phyloP scores from a whole-genome alignment of 1,139 yeast species.

The Candida sanyaensis region DNA sequence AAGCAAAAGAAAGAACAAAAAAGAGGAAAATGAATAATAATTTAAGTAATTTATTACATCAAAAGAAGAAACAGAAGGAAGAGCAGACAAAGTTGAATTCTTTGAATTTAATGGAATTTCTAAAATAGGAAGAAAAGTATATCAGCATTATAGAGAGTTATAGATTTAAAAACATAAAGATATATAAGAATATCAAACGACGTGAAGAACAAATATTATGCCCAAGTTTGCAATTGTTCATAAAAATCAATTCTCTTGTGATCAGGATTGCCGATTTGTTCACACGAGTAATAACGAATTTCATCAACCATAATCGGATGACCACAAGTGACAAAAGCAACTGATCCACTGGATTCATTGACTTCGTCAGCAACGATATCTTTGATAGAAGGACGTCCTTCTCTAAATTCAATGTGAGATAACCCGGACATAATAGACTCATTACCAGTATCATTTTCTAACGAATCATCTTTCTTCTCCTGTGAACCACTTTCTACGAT shows the following conservation, averaged over 20 bases:
- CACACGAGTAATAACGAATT: slow-evolving; percentile 33
- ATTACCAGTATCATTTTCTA: slow-evolving; percentile 19
- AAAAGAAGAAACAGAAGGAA: slow-evolving; percentile 42
- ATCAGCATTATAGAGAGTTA: too few species aligned
- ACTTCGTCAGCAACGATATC: slow-evolving; percentile 26
- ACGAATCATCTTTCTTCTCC: slow-evolving; percentile 3
- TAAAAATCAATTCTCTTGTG: slow-evolving; percentile 13
- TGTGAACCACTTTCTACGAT: not conserved
- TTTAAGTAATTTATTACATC: slow-evolving; percentile 38
- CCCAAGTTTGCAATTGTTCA: slow-evolving; percentile 12
- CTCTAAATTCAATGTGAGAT: slow-evolving; percentile 25
- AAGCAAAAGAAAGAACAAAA: slow-evolving; percentile 28
- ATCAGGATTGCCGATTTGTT: slow-evolving; percentile 23
- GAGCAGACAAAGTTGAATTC: slow-evolving; percentile 26
- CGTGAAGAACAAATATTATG: not conserved
- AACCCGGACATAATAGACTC: slow-evolving; percentile 16
- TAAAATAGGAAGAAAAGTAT: slow-evolving; percentile 19
- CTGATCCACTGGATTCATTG: slow-evolving; percentile 34
- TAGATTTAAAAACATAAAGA: too few species aligned
- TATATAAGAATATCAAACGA: too few species aligned
- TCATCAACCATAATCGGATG: slow-evolving; percentile 55
- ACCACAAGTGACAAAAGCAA: slow-evolving; percentile 50
- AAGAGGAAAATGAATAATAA: slow-evolving; percentile 32
- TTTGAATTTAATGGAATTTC: slow-evolving; percentile 52
- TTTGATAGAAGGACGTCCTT: slow-evolving; percentile 33